Percentiles rank a stretch among this genome's conserved stretches.
phyloP scores from a whole-genome alignment of 1,139 yeast genomes.

The Saccharomyces uvarum region DNA sequence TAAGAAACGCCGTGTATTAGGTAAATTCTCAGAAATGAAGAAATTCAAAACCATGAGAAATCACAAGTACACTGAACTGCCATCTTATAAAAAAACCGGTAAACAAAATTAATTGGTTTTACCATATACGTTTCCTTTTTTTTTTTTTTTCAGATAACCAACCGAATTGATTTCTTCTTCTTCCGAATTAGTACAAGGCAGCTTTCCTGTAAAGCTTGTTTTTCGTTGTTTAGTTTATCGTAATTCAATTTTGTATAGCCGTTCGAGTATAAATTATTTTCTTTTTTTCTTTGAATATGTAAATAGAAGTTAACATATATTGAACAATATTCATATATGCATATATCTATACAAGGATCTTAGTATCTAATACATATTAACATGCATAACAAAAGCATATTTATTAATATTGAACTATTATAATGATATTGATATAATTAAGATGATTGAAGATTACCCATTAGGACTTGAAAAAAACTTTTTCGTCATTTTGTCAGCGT shows the following conservation, averaged over 20 bases:
- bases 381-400: background rate
- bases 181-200: background rate
- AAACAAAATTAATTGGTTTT: constrained; percentile 21
- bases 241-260: background rate
- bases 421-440: background rate
- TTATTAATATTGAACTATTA: background rate
- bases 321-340: background rate
- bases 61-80: constrained; percentile 37
- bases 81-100: constrained; percentile 28
- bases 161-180: background rate
- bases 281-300: background rate
- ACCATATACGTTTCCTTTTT: background rate
- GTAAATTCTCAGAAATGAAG: constrained; percentile 34
- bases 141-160: background rate
- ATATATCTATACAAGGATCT: background rate
- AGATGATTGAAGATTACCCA: background rate
- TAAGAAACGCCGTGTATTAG: constrained; percentile 41
- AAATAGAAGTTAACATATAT: background rate
- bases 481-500: background rate
- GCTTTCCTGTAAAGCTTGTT: background rate
- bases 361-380: background rate
- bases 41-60: constrained; percentile 30
- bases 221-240: background rate
- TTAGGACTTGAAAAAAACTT: background rate
- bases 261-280: background rate